Conservation (phyloP, 148 eudicot species). For the Simmondsia chinensis region DNA sequence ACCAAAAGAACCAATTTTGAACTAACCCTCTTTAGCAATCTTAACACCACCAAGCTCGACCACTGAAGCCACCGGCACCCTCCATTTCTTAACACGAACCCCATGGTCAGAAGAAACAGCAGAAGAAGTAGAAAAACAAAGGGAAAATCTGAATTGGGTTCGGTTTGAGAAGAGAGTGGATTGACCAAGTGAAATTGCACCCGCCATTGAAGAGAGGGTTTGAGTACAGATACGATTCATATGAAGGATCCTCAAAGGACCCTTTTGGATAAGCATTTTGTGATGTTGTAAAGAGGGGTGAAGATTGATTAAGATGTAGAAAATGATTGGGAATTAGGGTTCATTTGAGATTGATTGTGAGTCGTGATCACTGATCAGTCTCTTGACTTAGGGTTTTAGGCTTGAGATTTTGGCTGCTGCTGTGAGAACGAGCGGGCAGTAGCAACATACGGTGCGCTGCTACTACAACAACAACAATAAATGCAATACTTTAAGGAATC, state of each 20-base stretch:
- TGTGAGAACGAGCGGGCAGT: no score
- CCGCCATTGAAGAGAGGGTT: constrained; percentile 8
- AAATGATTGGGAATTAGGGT: background rate
- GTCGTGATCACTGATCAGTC: no score
- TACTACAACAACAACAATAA: no score
- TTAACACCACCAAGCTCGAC: constrained; percentile 67
- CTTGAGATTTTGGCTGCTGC: no score
- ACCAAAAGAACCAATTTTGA: constrained; percentile 4
- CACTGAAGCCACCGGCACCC: constrained; percentile 34
- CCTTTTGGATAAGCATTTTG: constrained; percentile 20
- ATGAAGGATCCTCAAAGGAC: constrained; percentile 4
- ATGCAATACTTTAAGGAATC: no score
- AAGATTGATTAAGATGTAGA: no score
- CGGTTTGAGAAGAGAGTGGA: constrained; percentile 31
- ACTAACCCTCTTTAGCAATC: constrained; percentile 54
- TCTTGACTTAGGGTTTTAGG: no score
- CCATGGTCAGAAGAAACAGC: constrained; percentile 11
- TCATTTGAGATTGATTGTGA: background rate
- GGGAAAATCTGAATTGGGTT: constrained; percentile 11
- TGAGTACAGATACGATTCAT: constrained; percentile 4
- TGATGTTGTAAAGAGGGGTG: no score
- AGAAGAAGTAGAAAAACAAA: constrained; percentile 31
- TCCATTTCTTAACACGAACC: constrained; percentile 28
- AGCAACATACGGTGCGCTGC: no score
- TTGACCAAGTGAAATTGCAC: constrained; percentile 25